phyloP scores from a whole-genome alignment of 192 early-diverging fungal species.

The Glomus cerebriforme region DNA sequence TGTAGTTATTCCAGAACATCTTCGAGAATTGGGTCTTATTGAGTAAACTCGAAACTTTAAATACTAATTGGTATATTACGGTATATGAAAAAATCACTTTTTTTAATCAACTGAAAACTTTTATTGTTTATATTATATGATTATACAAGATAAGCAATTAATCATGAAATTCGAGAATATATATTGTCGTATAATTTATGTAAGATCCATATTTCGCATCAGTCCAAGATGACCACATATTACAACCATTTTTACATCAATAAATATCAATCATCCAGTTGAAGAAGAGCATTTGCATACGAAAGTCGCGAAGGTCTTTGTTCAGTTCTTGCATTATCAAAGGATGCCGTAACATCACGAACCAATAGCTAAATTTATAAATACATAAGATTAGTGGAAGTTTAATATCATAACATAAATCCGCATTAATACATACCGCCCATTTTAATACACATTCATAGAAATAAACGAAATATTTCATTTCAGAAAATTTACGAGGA shows the following conservation, averaged over 20 bases:
- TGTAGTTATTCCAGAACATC: too few relatives aligned
- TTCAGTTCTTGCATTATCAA: constrained; percentile 33
- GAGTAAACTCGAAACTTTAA: too few relatives aligned
- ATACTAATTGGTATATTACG: constrained; percentile 17
- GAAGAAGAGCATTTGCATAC: constrained; percentile 16
- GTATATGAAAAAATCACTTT: constrained; percentile 20
- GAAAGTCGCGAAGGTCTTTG: constrained; percentile 30
- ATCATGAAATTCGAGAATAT: not conserved
- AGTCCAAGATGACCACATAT: constrained; percentile 23
- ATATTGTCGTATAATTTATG: constrained; percentile 14
- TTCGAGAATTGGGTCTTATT: too few relatives aligned
- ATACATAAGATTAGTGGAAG: constrained; percentile 28
- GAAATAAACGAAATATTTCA: constrained; percentile 32
- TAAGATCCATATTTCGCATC: constrained; percentile 15
- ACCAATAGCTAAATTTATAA: constrained; percentile 37
- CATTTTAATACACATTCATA: constrained; percentile 37
- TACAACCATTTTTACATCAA: constrained; percentile 24
- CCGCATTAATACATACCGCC: constrained; percentile 27
- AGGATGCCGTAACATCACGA: constrained; percentile 34
- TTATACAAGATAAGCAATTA: not conserved
- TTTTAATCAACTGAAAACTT: constrained; percentile 22
- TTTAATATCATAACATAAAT: constrained; percentile 33
- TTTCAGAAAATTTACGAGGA: constrained; percentile 36
- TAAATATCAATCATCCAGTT: constrained; percentile 21
- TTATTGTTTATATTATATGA: constrained; percentile 22